These are phyloP conservation scores for Erigeron philadelphicus DNA, from an alignment of 140 eudicot genomes.

Conservation along the genomic window DNA sequence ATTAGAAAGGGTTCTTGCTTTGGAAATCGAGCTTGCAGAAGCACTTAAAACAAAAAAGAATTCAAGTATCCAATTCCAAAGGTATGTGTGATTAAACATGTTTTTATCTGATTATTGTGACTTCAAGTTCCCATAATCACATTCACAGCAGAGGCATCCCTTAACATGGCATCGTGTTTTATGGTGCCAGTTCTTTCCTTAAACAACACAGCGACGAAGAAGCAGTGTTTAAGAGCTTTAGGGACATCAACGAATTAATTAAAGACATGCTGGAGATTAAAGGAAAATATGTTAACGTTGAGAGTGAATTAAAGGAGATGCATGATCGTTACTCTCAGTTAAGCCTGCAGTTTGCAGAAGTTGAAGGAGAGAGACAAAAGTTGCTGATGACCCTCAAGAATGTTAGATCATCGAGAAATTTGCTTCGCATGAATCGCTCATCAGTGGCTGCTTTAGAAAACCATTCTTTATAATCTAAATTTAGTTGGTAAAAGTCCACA, in stretches of 20 bases:
- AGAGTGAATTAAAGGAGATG: constrained; percentile 78
- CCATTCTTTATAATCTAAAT: constrained; percentile 24
- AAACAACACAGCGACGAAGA: constrained; percentile 86
- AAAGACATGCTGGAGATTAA: constrained; percentile 81
- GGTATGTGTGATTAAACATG: constrained; percentile 35
- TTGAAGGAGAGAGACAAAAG: constrained; percentile 97
- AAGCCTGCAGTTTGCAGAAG: constrained; percentile 95
- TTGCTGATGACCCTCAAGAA: constrained; percentile 77
- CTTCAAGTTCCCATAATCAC: not conserved
- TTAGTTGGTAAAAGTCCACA: constrained; percentile 4
- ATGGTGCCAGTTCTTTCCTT: constrained; percentile 62
- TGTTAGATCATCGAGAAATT: constrained; percentile 51
- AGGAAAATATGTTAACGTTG: constrained; percentile 54
- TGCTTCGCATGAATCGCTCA: constrained; percentile 40
- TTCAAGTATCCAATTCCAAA: constrained; percentile 72
- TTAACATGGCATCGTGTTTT: not conserved
- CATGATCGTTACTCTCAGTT: constrained; percentile 87
- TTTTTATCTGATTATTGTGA: not conserved
- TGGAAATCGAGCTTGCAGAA: constrained; percentile 97
- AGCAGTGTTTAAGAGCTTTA: constrained; percentile 78
- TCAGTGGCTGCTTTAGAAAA: constrained; percentile 43
- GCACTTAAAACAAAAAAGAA: constrained; percentile 68
- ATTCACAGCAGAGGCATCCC: not conserved
- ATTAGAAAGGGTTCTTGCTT: constrained; percentile 84
- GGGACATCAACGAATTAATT: constrained; percentile 79